Evolutionary conservation across 2,329 filamentous ascomycete species (phyloP).

Genomic region (Aspergillus quadrilineatus): DNA sequence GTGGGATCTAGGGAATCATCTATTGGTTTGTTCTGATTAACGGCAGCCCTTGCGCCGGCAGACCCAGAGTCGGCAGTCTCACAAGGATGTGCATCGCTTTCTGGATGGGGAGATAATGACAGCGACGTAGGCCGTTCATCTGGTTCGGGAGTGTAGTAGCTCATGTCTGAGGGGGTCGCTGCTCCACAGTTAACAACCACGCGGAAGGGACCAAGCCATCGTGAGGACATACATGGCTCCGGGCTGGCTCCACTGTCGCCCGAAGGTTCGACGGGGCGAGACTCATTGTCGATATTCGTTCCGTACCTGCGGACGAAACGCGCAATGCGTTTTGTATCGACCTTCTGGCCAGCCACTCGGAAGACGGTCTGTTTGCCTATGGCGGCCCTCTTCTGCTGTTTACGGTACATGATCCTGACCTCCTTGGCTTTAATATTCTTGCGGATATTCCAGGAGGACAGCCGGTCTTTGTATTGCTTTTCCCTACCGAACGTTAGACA

Average conservation of each 20-base stretch:
- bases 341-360: constrained; percentile 34
- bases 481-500: constrained; percentile 26
- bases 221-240: constrained; percentile 31
- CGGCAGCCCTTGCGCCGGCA: constrained; percentile 1
- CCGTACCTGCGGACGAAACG: constrained; percentile 36
- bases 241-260: constrained; percentile 26
- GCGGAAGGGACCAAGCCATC: not conserved
- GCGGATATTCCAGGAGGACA: constrained; percentile 38
- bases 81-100: constrained; percentile 28
- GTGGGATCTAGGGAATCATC: constrained; percentile 27
- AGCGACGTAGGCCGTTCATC: constrained; percentile 30
- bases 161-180: constrained; percentile 41
- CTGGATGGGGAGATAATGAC: constrained; percentile 30
- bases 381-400: constrained; percentile 38
- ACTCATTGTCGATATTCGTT: constrained; percentile 26
- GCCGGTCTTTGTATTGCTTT: constrained; percentile 42
- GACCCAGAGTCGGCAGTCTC: constrained; percentile 21
- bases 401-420: constrained; percentile 39
- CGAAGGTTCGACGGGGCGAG: constrained; percentile 15
- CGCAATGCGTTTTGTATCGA: constrained; percentile 36
- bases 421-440: constrained; percentile 42
- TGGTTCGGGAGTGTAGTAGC: constrained; percentile 38
- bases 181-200: constrained; percentile 2
- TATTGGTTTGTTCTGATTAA: constrained; percentile 19
- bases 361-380: constrained; percentile 40